Conservation (phyloP, 2,329 filamentous ascomycete species). For the Fusarium sp. region DNA sequence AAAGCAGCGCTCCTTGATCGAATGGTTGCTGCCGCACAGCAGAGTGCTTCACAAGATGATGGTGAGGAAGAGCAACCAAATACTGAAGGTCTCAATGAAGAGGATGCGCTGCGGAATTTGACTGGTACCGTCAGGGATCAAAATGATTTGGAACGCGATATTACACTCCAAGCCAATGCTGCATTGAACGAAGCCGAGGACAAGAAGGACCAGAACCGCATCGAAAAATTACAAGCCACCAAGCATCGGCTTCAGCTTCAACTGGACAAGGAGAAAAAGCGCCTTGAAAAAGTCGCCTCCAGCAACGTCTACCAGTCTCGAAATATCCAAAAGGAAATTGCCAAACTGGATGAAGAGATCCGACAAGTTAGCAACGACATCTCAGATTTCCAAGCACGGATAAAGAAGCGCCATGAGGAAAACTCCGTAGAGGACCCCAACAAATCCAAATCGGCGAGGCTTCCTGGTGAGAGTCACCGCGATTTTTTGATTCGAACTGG, state of each 20-base stretch:
- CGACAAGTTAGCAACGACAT: conserved; percentile 77
- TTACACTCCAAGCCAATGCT: conserved; percentile 71
- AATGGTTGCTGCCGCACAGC: conserved; percentile 49
- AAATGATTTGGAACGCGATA: conserved; percentile 90
- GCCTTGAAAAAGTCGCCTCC: conserved; percentile 54
- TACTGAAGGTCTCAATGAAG: conserved; percentile 62
- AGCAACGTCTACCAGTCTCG: conserved; percentile 63
- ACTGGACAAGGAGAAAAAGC: conserved; percentile 65
- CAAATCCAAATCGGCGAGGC: conserved; percentile 64
- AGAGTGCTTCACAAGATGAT: conserved; percentile 31
- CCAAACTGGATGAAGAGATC: conserved; percentile 73
- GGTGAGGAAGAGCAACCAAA: conserved; percentile 4
- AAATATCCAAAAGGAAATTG: conserved; percentile 73
- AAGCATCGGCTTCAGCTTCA: conserved; percentile 72
- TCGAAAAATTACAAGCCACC: conserved; percentile 66
- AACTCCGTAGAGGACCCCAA: conserved; percentile 56
- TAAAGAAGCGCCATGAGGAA: conserved; percentile 77
- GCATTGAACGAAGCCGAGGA: conserved; percentile 71
- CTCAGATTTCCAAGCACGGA: conserved; percentile 81
- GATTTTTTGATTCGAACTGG: conserved; percentile 95
- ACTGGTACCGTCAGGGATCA: conserved; percentile 82
- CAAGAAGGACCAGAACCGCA: conserved; percentile 70
- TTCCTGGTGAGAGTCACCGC: conserved; percentile 84
- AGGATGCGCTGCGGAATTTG: conserved; percentile 69
- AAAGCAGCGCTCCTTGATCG: conserved; percentile 44